Evolutionary conservation across 2,329 filamentous ascomycete species (phyloP), one percentile per base, ranked within the genome.

Genomic region (Hawksworthiomyces lignivorus): DNA sequence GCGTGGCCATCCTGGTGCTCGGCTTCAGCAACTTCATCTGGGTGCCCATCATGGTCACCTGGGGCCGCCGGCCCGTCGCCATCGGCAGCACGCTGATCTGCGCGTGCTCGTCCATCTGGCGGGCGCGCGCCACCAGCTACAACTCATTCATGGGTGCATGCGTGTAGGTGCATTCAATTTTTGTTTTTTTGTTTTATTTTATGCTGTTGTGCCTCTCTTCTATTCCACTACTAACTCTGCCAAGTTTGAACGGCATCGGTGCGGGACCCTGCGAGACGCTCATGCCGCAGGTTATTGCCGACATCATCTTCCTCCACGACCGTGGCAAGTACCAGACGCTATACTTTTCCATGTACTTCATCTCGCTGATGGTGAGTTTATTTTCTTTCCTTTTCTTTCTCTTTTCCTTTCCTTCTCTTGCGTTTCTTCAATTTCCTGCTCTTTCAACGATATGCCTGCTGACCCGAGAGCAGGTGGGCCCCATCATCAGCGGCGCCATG

Each of bases 221-320:
- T n/a, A n/a, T n/a, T n/a, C n/a, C n/a, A n/a, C n/a, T n/a, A n/a
- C n/a, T n/a, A n/a, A n/a, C n/a, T n/a, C 24, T 26, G 24, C 14
- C 14, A 11, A 37, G 33, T 49, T 62, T 82, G 7, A 80, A 80
- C 52, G 78, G 78, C 0, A 67, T 82, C 33, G 77, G 73, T 6
- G 75, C 76, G 36, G 78, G 76, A 1, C 76, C 78, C 6, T 70
- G 73, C 3, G 77, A 83, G 61, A 80, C 75, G 0, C 68, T 75
- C 3, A 74, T 77, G 59, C 77, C 77, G 1, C 69, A 72, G 22
- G 69, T 82, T 39, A 81, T 82, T 51, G 73, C 78, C 4, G 78
- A 82, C 51, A 69, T 80, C 10, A 75, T 77, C 54, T 82, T 83
- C 57, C 62, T 83, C 9, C 75, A 81, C 52, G 75, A 82, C 37